A percentile compares a stretch with the other conserved stretches of the same genome.
Evolutionary conservation across 2,329 filamentous ascomycete species (phyloP).

Genomic region (Alternaria dauci): DNA sequence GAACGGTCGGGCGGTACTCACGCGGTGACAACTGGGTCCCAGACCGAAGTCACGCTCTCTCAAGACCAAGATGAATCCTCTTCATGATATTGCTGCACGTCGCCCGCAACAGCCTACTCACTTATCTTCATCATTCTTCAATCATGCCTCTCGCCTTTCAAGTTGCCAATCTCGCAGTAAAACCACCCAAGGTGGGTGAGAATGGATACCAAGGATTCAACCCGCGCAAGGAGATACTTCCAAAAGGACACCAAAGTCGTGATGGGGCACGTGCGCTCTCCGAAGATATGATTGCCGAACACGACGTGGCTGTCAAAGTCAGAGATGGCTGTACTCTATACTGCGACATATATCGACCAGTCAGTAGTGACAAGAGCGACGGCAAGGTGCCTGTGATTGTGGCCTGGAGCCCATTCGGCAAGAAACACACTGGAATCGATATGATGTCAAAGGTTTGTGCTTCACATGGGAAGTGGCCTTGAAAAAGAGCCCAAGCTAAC

Average conservation of each 20-base stretch:
- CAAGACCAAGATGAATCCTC: constrained; percentile 6
- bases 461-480: background rate
- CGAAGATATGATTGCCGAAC: constrained; percentile 14
- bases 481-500: background rate
- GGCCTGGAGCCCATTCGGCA: constrained; percentile 56
- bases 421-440: constrained; percentile 30
- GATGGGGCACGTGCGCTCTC: constrained; percentile 11
- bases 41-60: background rate
- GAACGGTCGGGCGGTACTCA: constrained; percentile 8
- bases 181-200: constrained; percentile 17
- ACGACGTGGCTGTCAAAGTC: constrained; percentile 19
- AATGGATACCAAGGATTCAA: constrained; percentile 21
- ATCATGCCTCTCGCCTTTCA: constrained; percentile 17
- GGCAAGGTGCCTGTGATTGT: constrained; percentile 54
- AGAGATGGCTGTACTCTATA: constrained; percentile 18
- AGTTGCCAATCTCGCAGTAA: constrained; percentile 16
- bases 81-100: background rate
- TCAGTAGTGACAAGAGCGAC: constrained; percentile 15
- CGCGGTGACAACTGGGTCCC: background rate
- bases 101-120: background rate
- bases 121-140: background rate
- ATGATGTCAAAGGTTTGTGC: constrained; percentile 11
- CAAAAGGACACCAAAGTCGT: constrained; percentile 12
- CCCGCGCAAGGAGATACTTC: constrained; percentile 16
- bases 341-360: constrained; percentile 27